Base-by-base conservation (phyloP, 805 yeast species). In the Kluyveromyces lactis region DNA sequence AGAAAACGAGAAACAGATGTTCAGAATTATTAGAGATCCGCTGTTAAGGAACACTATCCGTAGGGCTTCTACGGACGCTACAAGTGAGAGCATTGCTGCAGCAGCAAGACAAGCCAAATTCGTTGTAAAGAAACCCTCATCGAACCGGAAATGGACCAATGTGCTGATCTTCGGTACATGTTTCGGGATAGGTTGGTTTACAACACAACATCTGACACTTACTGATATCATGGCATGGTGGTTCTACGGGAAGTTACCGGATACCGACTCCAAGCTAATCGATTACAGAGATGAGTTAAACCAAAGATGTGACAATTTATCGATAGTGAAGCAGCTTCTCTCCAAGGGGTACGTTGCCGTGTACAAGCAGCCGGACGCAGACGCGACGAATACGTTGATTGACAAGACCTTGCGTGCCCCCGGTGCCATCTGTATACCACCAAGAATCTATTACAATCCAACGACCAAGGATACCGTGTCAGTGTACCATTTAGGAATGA, bases 391-490 rank as follows among this genome's bases (percentile, higher is more conserved):
- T 50, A 68, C 55, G 42, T 75, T 66, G 72, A 72, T 58, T 47
- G 68, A 48, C 53, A 60, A 62, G 43, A 69, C 83, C 0, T 62
- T 87, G 34, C 63, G 75, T 2, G 72, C 70, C 2, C 87, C 94
- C 0, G 96, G 95, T 6, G 92, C 87, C 0, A 72, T 90, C 42
- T 74, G 85, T 1, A 72, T 86, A 29, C 72, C 80, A 33, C 95
- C 95, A 1, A 64, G 77, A 18, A 69, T 83, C 11, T 84, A 81
- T 50, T 74, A 73, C 46, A 75, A 81, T 43, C 64, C 70, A 2
- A 58, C 64, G 11, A 71, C 74, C 0, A 68, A 71, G 38, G 82
- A 83, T 48, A 71, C 81, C 0, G 69, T 83, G 1, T 72, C 86
- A 0, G 69, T 86, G 4, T 67, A 85, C 18, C 94, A 86, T 55